Percentiles rank a stretch among this genome's conserved stretches.
phyloP scores from a whole-genome alignment of 2,329 filamentous ascomycete species.

The Scytalidium lignicola region DNA sequence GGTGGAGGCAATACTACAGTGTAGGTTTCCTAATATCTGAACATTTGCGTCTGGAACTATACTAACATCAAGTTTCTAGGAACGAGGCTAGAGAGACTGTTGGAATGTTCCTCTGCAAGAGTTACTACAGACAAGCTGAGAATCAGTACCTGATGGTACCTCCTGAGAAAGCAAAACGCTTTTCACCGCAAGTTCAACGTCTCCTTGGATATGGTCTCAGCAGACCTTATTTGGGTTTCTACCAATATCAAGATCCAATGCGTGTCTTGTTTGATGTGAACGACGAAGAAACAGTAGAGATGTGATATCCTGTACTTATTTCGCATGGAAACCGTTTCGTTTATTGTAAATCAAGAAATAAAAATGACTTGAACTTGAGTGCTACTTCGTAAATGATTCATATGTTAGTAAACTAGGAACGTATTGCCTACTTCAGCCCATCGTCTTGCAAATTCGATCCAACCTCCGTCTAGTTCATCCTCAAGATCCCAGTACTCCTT shows the following conservation, averaged over 20 bases:
- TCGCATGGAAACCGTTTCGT: too few relatives aligned
- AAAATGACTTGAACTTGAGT: not conserved
- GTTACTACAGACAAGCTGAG: slow-evolving; percentile 11
- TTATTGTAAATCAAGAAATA: not conserved
- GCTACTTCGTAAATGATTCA: too few relatives aligned
- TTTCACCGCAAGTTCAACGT: slow-evolving; percentile 7
- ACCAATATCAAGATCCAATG: slow-evolving; percentile 13
- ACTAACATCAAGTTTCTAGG: not conserved
- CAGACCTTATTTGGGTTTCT: slow-evolving; percentile 7
- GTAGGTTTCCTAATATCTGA: not conserved
- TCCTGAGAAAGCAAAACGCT: slow-evolving; percentile 3
- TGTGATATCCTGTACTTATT: not conserved
- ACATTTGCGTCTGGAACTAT: not conserved
- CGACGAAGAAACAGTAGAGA: slow-evolving; percentile 13
- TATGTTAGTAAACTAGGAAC: slow-evolving; percentile 4
- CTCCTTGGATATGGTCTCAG: slow-evolving; percentile 11
- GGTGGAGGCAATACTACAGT: slow-evolving; percentile 32
- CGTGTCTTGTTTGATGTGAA: slow-evolving; percentile 10
- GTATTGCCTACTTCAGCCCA: slow-evolving; percentile 1
- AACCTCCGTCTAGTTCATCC: not conserved
- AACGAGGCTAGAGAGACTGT: slow-evolving; percentile 12
- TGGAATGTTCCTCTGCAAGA: slow-evolving; percentile 10
- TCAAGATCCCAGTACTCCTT: slow-evolving; percentile 2
- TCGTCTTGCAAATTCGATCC: slow-evolving; percentile 6
- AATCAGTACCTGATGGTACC: slow-evolving; percentile 15